A percentile compares a stretch with the other conserved stretches of the same genome.
Conservation (phyloP, 1,284 basidiomycete species). For the Trametes hirsuta region DNA sequence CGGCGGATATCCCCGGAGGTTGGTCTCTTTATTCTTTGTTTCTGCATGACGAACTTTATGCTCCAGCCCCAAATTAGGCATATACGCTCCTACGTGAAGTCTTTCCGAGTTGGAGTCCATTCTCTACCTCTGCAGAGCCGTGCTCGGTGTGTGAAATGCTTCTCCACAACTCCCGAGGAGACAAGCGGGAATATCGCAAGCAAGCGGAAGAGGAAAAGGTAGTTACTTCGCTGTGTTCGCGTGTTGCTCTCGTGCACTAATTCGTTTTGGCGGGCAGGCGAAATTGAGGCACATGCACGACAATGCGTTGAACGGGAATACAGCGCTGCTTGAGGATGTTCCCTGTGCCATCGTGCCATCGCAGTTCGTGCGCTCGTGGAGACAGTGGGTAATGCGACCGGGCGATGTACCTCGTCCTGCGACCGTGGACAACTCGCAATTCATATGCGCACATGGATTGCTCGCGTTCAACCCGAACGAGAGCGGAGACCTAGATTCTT, state of each 20-base stretch:
- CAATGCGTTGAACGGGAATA: conserved; percentile 50
- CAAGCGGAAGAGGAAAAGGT: conserved; percentile 79
- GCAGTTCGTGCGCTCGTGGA: conserved; percentile 67
- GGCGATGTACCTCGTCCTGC: conserved; percentile 58
- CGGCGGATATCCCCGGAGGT: conserved; percentile 64
- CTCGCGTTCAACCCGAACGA: conserved; percentile 71
- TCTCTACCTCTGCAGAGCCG: conserved; percentile 50
- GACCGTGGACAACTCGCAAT: conserved; percentile 59
- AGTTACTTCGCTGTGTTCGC: conserved; percentile 11
- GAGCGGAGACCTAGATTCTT: conserved; percentile 55
- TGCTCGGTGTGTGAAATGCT: conserved; percentile 64
- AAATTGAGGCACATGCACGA: conserved; percentile 64
- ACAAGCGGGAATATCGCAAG: conserved; percentile 58
- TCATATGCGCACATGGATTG: conserved; percentile 68
- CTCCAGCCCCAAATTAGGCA: conserved; percentile 47
- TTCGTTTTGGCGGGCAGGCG: conserved; percentile 41
- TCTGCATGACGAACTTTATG: neutral
- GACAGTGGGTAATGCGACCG: conserved; percentile 67
- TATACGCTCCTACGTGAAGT: conserved; percentile 53
- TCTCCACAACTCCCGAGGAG: conserved; percentile 58
- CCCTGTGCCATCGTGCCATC: conserved; percentile 62
- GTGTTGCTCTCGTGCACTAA: conserved; percentile 12
- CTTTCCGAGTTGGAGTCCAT: conserved; percentile 68
- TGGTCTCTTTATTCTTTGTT: conserved; percentile 13
- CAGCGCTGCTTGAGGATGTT: conserved; percentile 46